phyloP scores from a whole-genome alignment of 441 rosid species.

The Geranium incanum region DNA sequence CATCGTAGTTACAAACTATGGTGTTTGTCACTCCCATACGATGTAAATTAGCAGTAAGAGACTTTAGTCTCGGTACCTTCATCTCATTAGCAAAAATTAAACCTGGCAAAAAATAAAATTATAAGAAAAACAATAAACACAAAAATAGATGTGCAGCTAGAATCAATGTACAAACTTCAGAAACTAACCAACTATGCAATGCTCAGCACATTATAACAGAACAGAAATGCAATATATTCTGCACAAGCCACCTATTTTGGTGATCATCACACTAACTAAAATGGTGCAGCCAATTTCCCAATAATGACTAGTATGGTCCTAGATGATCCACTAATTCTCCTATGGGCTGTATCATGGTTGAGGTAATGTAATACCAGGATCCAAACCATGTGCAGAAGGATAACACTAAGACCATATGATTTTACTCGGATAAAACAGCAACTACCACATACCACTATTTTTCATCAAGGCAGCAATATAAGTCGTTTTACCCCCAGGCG shows the following conservation, averaged over 20 bases:
- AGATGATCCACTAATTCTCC: background rate
- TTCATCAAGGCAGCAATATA: slow-evolving; percentile 90
- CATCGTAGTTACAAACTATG: slow-evolving; percentile 85
- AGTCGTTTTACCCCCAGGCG: slow-evolving; percentile 97
- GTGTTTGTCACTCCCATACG: slow-evolving; percentile 98
- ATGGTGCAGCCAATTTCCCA: background rate
- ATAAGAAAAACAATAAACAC: slow-evolving; percentile 7
- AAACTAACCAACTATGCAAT: background rate
- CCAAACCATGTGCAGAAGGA: background rate
- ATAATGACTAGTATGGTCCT: background rate
- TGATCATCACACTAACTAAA: background rate
- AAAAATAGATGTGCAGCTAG: background rate
- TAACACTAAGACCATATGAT: background rate
- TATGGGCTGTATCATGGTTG: background rate
- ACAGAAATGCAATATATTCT: background rate
- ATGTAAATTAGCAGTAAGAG: slow-evolving; percentile 85
- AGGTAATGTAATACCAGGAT: background rate
- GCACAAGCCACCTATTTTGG: background rate
- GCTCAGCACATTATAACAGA: background rate
- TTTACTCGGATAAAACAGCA: slow-evolving; percentile 16
- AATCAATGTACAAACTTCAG: background rate
- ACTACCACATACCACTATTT: slow-evolving; percentile 59
- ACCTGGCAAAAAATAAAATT: slow-evolving; percentile 39
- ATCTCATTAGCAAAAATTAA: slow-evolving; percentile 91
- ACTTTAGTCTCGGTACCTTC: slow-evolving; percentile 70